These are phyloP conservation scores for Geum urbanum DNA, from an alignment of 306 rosid genomes.

Conservation along the genomic window DNA sequence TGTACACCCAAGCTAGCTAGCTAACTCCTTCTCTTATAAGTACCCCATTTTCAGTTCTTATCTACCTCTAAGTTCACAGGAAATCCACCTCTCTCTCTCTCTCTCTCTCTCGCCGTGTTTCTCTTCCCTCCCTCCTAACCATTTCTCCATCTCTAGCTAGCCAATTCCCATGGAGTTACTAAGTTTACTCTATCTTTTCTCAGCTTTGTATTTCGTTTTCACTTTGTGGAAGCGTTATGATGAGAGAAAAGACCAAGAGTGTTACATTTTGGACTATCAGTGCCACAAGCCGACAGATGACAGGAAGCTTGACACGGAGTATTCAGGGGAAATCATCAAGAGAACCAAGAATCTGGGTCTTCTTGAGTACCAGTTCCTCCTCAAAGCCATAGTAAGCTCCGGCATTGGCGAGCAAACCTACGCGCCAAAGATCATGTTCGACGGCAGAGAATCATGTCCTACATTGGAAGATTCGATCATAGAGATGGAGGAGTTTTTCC, in stretches of 20 bases:
- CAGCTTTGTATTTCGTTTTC: conserved; percentile 37
- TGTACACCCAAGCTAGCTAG: neutral
- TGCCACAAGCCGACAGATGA: conserved; percentile 68
- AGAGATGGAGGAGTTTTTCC: conserved; percentile 79
- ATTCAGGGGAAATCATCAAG: conserved; percentile 47
- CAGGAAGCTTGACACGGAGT: conserved; percentile 56
- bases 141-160: neutral
- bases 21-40: conserved; percentile 29
- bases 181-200: conserved; percentile 29
- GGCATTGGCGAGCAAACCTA: conserved; percentile 93
- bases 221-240: conserved; percentile 51
- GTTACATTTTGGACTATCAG: conserved; percentile 73
- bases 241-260: conserved; percentile 46
- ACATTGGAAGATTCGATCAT: conserved; percentile 37
- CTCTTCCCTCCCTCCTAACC: neutral
- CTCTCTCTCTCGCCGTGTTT: neutral
- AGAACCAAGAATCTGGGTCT: conserved; percentile 54
- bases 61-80: conserved; percentile 13
- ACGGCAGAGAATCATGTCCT: conserved; percentile 48
- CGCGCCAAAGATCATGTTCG: conserved; percentile 60
- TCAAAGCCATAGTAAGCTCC: conserved; percentile 80
- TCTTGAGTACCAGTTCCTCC: conserved; percentile 62
- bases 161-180: conserved; percentile 50
- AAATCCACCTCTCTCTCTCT: conserved; percentile 11
- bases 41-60: conserved; percentile 11